A percentile compares a stretch with the other conserved stretches of the same genome.
Conservation (phyloP, 768 basidiomycete genomes). For the Macrolepiota dolichaula region DNA sequence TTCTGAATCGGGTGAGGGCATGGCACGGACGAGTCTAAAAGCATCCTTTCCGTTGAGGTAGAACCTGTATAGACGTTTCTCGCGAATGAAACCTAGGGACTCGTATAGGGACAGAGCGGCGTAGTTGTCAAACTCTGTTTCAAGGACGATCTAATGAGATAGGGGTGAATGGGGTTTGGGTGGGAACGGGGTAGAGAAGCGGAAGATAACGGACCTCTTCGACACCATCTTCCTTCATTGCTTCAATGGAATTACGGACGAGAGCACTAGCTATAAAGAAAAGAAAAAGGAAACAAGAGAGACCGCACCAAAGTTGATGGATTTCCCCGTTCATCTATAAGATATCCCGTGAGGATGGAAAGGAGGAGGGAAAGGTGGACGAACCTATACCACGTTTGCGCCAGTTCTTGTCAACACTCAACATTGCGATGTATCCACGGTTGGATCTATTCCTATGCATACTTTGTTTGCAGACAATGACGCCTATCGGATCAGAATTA, state of each 20-base stretch:
- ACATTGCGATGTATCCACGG: slow-evolving; percentile 97
- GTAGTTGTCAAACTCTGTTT: slow-evolving; percentile 93
- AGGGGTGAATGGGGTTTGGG: slow-evolving; percentile 6
- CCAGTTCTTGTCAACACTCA: slow-evolving; percentile 82
- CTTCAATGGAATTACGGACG: slow-evolving; percentile 76
- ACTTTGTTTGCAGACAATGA: slow-evolving; percentile 97
- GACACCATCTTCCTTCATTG: slow-evolving; percentile 80
- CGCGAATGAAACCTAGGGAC: slow-evolving; percentile 90
- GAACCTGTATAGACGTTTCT: slow-evolving; percentile 92
- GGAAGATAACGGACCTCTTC: slow-evolving; percentile 64
- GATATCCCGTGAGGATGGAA: slow-evolving; percentile 39
- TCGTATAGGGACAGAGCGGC: slow-evolving; percentile 89
- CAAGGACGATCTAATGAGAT: slow-evolving; percentile 73
- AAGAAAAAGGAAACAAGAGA: slow-evolving; percentile 29
- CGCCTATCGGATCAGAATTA: slow-evolving; percentile 68
- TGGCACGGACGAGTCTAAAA: slow-evolving; percentile 71
- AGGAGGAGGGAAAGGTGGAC: slow-evolving; percentile 35
- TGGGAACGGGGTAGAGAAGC: neutral
- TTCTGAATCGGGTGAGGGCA: slow-evolving; percentile 41
- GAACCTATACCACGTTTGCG: slow-evolving; percentile 90
- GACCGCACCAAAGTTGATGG: slow-evolving; percentile 42
- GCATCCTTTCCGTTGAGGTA: slow-evolving; percentile 98
- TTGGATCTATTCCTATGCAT: slow-evolving; percentile 72
- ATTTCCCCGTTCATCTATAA: slow-evolving; percentile 36
- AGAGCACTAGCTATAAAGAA: slow-evolving; percentile 73